Conservation (phyloP, 1,139 yeast species). For the Debaryomycetaceae sp. region DNA sequence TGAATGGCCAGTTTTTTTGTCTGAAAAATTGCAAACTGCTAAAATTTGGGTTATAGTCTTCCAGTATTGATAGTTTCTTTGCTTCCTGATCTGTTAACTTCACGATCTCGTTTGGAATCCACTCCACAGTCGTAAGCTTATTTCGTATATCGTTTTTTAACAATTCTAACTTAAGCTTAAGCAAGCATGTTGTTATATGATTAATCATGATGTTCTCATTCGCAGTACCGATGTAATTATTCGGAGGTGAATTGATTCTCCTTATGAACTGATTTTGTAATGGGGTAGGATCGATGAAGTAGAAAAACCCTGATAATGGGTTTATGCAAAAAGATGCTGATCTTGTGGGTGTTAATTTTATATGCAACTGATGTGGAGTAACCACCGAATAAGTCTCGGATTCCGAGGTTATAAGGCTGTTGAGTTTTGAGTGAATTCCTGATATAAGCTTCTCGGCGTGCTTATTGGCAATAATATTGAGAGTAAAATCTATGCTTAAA, state of each 20-base stretch:
- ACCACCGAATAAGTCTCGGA: conserved; percentile 13
- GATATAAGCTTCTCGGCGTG: conserved; percentile 36
- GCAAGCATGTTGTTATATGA: conserved; percentile 35
- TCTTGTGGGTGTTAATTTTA: conserved; percentile 34
- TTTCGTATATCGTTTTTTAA: conserved; percentile 50
- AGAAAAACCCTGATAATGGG: conserved; percentile 44
- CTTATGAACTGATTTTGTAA: conserved; percentile 32
- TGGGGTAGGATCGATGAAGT: conserved; percentile 43
- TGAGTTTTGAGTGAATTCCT: conserved; percentile 16
- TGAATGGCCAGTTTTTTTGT: conserved; percentile 66
- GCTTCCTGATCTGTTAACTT: conserved; percentile 40
- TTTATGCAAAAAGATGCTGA: conserved; percentile 40
- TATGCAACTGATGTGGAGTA: conserved; percentile 34
- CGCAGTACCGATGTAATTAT: conserved; percentile 11
- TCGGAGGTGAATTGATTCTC: conserved; percentile 31
- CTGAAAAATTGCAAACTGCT: conserved; percentile 49
- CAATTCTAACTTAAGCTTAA: conserved; percentile 51
- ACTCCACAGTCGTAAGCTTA: conserved; percentile 60
- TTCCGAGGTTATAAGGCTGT: conserved; percentile 4
- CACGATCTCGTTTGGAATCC: conserved; percentile 60
- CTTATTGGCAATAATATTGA: conserved; percentile 32
- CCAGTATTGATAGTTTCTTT: conserved; percentile 17
- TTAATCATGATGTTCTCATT: conserved; percentile 31
- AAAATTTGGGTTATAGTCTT: conserved; percentile 4
- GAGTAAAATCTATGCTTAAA: conserved; percentile 33